phyloP scores from a whole-genome alignment of 1,284 basidiomycete species.

The Ustilago lituana region DNA sequence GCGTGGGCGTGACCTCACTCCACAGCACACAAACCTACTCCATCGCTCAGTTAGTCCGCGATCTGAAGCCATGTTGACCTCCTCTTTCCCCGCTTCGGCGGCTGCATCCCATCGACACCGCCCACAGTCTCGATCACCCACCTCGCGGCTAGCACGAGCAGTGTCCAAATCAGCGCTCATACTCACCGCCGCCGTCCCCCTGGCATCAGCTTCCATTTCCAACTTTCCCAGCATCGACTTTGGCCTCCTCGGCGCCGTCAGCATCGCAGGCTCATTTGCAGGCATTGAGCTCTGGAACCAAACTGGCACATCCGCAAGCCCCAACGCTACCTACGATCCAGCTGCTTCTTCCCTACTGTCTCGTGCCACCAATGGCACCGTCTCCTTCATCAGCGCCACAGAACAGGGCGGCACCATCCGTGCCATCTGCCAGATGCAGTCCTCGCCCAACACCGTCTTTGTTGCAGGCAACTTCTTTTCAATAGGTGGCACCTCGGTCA shows the following conservation, averaged over 20 bases:
- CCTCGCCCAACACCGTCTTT: slow-evolving; percentile 52
- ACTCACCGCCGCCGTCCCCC: slow-evolving; percentile 14
- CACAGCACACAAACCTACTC: no score
- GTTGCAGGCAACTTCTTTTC: slow-evolving; percentile 66
- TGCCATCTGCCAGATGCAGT: slow-evolving; percentile 63
- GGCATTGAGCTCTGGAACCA: slow-evolving; percentile 57
- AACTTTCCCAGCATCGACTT: slow-evolving; percentile 62
- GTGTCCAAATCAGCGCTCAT: slow-evolving; percentile 27
- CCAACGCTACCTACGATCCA: slow-evolving; percentile 49
- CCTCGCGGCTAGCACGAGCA: slow-evolving; percentile 16
- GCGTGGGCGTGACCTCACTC: no score
- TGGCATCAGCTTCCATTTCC: slow-evolving; percentile 30
- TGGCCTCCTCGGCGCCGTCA: slow-evolving; percentile 57
- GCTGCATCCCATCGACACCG: slow-evolving; percentile 10
- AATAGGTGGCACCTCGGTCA: slow-evolving; percentile 54
- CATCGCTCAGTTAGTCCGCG: no score
- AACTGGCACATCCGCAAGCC: slow-evolving; percentile 39
- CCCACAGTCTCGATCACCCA: neutral
- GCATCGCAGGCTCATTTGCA: slow-evolving; percentile 60
- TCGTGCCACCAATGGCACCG: slow-evolving; percentile 55
- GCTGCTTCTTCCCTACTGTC: slow-evolving; percentile 56
- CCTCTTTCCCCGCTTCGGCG: slow-evolving; percentile 7
- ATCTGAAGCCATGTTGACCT: slow-evolving; percentile 11
- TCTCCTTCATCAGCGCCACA: slow-evolving; percentile 62
- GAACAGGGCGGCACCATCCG: slow-evolving; percentile 63